Conservation (phyloP, 2,329 filamentous ascomycete genomes). For the Trichoderma atrobrunneum region DNA sequence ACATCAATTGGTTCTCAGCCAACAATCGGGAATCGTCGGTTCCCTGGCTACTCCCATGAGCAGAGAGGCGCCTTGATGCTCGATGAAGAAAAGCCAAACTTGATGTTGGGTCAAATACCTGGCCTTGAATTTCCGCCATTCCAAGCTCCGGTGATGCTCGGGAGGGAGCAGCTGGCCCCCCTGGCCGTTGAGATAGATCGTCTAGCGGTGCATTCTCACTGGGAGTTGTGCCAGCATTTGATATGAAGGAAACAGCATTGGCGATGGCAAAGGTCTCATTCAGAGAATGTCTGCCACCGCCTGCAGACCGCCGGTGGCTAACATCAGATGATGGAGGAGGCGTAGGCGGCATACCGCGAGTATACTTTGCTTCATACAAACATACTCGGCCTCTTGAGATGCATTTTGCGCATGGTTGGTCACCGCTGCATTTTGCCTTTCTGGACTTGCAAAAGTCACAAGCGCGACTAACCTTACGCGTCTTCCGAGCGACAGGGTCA, state of each 20-base stretch:
- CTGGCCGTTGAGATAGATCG: neutral
- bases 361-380: conserved; percentile 34
- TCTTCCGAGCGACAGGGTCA: conserved; percentile 19
- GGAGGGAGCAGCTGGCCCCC: conserved; percentile 33
- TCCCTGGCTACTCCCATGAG: conserved; percentile 35
- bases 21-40: conserved; percentile 23
- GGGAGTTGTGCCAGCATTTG: neutral
- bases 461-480: conserved; percentile 34
- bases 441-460: conserved; percentile 32
- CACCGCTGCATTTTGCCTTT: conserved; percentile 30
- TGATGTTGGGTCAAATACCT: conserved; percentile 52
- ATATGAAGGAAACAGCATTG: neutral
- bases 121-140: conserved; percentile 50
- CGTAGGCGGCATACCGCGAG: conserved; percentile 34
- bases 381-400: conserved; percentile 28
- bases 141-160: conserved; percentile 43
- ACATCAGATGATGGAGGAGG: conserved; percentile 26
- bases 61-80: conserved; percentile 49
- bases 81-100: conserved; percentile 52
- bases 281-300: neutral
- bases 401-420: conserved; percentile 34
- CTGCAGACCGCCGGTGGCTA: neutral
- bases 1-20: conserved; percentile 43
- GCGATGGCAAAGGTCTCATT: neutral
- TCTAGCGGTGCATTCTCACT: neutral